These are phyloP conservation scores for Sphaerosporella brunnea DNA, from an alignment of 495 filamentous ascomycete species.

Conservation along the genomic window DNA sequence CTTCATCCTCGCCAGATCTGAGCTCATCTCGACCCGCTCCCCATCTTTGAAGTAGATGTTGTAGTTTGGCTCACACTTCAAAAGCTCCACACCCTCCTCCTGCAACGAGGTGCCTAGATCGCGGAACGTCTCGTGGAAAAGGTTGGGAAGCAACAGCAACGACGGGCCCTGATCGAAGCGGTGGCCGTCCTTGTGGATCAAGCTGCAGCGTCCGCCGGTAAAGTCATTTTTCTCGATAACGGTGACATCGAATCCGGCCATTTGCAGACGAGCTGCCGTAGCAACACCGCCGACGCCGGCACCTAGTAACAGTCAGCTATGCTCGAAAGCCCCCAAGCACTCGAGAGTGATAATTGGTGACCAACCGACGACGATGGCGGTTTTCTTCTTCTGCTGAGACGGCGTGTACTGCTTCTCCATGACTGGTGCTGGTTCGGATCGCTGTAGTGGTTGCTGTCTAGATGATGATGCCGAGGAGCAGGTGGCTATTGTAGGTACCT, in stretches of 20 bases:
- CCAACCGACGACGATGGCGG: slow-evolving; percentile 33
- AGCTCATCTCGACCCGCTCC: slow-evolving; percentile 38
- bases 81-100: slow-evolving; percentile 40
- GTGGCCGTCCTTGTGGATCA: slow-evolving; percentile 38
- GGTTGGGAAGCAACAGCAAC: slow-evolving; percentile 45
- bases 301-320: slow-evolving; percentile 27
- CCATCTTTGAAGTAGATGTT: slow-evolving; percentile 48
- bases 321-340: not conserved
- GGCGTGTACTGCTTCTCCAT: slow-evolving; percentile 34
- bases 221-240: slow-evolving; percentile 52
- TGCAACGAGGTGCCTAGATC: slow-evolving; percentile 45
- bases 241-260: slow-evolving; percentile 45
- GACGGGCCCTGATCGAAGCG: slow-evolving; percentile 59
- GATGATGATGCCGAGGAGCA: no score
- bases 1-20: slow-evolving; percentile 46
- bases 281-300: slow-evolving; percentile 51
- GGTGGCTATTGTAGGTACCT: no score
- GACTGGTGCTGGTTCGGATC: no score
- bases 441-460: no score
- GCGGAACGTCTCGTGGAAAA: slow-evolving; percentile 45
- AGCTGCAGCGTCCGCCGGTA: slow-evolving; percentile 46
- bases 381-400: slow-evolving; percentile 21
- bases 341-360: not conserved
- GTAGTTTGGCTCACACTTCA: slow-evolving; percentile 58
- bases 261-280: slow-evolving; percentile 47